These are phyloP conservation scores for Blastobotrys arbuscula DNA, from an alignment of 1,139 yeast species.

Conservation along the genomic window DNA sequence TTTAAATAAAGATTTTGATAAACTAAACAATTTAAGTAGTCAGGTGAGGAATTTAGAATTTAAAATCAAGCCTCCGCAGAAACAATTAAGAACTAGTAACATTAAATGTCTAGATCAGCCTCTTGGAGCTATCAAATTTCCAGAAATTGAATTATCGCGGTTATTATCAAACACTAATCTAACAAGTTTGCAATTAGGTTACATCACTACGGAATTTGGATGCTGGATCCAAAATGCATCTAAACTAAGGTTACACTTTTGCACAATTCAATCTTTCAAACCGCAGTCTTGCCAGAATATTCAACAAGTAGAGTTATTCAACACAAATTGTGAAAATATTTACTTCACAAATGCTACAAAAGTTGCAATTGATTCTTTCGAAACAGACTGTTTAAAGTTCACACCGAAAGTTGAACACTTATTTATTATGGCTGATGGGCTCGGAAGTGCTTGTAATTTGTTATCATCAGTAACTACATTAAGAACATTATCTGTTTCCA, in stretches of 20 bases:
- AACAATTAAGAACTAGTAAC: neutral
- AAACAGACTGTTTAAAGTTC: neutral
- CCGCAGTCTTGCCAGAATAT: neutral
- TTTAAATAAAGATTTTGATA: neutral
- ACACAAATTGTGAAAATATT: neutral
- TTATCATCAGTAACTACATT: neutral
- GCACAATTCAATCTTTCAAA: neutral
- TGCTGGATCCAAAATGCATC: neutral
- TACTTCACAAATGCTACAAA: neutral
- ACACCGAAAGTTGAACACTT: conserved; percentile 3
- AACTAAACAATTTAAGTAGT: neutral
- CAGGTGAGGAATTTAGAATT: neutral
- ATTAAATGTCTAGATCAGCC: neutral
- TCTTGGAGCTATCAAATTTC: neutral
- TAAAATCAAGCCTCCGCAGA: neutral
- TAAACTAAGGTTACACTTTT: neutral
- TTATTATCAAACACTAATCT: neutral
- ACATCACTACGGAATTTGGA: neutral
- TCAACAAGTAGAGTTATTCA: neutral
- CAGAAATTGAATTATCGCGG: neutral
- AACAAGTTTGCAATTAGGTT: neutral
- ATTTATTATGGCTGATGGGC: neutral
- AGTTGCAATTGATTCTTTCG: neutral
- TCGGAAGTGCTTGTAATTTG: neutral
- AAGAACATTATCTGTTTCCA: neutral